Base-by-base conservation (phyloP, 1,284 basidiomycete genomes). In the Grifola frondosa region DNA sequence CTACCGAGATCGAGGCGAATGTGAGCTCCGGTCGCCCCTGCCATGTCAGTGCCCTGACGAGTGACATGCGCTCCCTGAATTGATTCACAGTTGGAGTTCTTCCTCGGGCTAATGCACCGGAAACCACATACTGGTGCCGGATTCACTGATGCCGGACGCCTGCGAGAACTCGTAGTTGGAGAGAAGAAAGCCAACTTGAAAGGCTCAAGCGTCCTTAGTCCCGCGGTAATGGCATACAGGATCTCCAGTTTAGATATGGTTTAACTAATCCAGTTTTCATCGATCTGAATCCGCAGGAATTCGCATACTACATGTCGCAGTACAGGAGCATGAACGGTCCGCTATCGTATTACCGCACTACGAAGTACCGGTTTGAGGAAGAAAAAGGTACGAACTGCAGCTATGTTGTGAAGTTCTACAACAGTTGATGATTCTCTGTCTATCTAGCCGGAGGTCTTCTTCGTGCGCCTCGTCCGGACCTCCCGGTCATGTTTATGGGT, bases 261-360 rank as follows among this genome's bases (percentile, higher is more conserved):
- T n/a, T n/a, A n/a, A n/a, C n/a, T n/a, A n/a, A n/a, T n/a, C n/a
- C n/a, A n/a, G n/a, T n/a, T n/a, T n/a, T n/a, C n/a, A n/a, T n/a
- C n/a, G n/a, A n/a, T n/a, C n/a, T n/a, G n/a, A n/a, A n/a, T n/a
- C 10, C 38, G 16, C 48, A 84, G 80, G 81, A 85, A 53, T 62
- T 76, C 16, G 54, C 69, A 17, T 73, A 74, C 48, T 79, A 84
- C 50, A 16, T 69, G 13, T 58, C 68, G 10, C 65, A 73, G 44
- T 69, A 75, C 15, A 66, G 70, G 47, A 74, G 76, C n/a, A 80
- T 88, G 78, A 68, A 70, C 17, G 83, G 83, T 0, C 81, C 85
- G 3, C 61, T 86, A 10, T 83, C 81, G 45, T 88, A 86, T 58
- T 88, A 88, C 51, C 74, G 82, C 21, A 85, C 82, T 3, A 62